phyloP scores from a whole-genome alignment of 768 basidiomycete genomes.

The Stropharia rugosoannulata region DNA sequence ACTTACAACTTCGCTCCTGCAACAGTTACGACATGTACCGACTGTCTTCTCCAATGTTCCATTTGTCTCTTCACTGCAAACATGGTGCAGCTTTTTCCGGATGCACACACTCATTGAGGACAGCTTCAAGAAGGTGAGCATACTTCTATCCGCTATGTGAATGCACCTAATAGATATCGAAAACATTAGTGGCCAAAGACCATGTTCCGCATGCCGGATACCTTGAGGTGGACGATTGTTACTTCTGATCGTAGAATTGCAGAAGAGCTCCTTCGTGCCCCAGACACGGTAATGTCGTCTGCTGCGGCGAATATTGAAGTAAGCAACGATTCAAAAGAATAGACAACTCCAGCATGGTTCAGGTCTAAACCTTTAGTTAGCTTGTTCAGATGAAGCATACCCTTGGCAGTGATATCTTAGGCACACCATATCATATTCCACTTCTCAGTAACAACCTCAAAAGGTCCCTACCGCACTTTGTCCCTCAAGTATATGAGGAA shows the following conservation, averaged over 20 bases:
- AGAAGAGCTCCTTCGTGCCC: conserved; percentile 39
- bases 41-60: not conserved
- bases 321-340: conserved; percentile 4
- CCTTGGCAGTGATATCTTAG: conserved; percentile 27
- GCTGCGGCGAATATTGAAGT: conserved; percentile 31
- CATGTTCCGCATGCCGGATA: conserved; percentile 13
- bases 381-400: conserved; percentile 35
- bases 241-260: conserved; percentile 25
- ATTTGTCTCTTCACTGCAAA: not conserved
- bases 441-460: conserved; percentile 30
- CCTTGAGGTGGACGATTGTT: conserved; percentile 39
- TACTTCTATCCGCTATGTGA: not conserved
- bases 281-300: conserved; percentile 37
- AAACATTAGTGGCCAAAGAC: conserved; percentile 8
- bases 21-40: not conserved
- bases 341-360: not conserved
- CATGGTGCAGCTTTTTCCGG: not conserved
- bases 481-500: conserved; percentile 44
- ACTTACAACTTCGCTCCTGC: not conserved
- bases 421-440: conserved; percentile 27
- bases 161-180: not conserved
- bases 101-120: not conserved
- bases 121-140: not conserved
- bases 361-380: conserved; percentile 19
- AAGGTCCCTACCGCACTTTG: conserved; percentile 34